Evolutionary conservation across 345 rosid genomes (phyloP).

Genomic region (Odontarrhena argentea): DNA sequence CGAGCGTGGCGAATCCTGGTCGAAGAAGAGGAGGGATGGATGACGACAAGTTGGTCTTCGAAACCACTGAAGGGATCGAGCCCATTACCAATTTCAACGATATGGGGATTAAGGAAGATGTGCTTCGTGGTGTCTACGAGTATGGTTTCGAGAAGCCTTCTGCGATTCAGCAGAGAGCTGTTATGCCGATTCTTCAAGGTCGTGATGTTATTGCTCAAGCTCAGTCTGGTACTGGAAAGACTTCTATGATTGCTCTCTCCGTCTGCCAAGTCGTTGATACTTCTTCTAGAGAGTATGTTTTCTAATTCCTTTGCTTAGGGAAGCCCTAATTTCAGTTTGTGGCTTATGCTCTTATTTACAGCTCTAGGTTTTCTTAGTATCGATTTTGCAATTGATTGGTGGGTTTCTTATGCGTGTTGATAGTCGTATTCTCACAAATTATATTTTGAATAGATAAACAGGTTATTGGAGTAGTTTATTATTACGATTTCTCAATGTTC

Average conservation of each 20-base stretch:
- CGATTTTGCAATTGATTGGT: not conserved
- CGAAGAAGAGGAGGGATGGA: slow-evolving; percentile 52
- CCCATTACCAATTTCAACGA: slow-evolving; percentile 77
- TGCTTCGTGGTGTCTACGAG: slow-evolving; percentile 82
- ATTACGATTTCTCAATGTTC: not conserved
- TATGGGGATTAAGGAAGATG: slow-evolving; percentile 81
- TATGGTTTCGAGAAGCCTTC: slow-evolving; percentile 96
- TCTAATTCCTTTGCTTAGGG: not conserved
- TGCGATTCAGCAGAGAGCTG: slow-evolving; percentile 93
- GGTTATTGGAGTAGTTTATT: not conserved
- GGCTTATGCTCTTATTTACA: not conserved
- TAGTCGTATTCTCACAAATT: not conserved
- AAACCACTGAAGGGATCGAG: slow-evolving; percentile 89
- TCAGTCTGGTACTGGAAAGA: slow-evolving; percentile 97
- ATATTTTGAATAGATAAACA: not conserved
- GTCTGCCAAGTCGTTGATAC: slow-evolving; percentile 86
- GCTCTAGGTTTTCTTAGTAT: not conserved
- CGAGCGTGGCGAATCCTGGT: slow-evolving; percentile 41
- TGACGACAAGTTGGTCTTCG: slow-evolving; percentile 70
- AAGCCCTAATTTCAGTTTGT: slow-evolving; percentile 38
- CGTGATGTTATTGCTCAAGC: slow-evolving; percentile 98
- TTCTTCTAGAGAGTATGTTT: slow-evolving; percentile 67
- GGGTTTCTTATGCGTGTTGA: not conserved
- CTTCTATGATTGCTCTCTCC: slow-evolving; percentile 94
- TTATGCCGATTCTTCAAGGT: slow-evolving; percentile 88